Conservation (phyloP, 208 protist species). For the Lotmaria passim region DNA sequence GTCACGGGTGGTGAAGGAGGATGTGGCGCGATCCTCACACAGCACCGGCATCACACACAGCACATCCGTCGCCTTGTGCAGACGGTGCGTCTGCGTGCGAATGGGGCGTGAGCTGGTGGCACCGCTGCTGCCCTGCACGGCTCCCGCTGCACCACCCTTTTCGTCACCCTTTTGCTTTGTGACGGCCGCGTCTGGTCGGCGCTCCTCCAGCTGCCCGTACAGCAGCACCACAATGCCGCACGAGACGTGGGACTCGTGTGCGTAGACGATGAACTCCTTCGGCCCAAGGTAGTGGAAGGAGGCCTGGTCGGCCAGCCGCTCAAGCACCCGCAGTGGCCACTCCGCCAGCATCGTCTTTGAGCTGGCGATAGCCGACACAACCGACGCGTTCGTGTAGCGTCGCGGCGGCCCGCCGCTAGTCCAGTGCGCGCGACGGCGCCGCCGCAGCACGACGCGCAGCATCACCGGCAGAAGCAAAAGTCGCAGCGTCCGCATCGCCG, state of each 20-base stretch:
- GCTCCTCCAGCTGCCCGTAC: conserved; percentile 72
- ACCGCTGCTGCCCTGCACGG: not conserved
- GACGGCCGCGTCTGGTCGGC: conserved; percentile 19
- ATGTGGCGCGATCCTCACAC: conserved; percentile 74
- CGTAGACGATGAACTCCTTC: conserved; percentile 75
- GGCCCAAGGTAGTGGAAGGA: conserved; percentile 58
- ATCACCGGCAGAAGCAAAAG: conserved; percentile 66
- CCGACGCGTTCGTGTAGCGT: conserved; percentile 63
- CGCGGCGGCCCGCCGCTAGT: conserved; percentile 52
- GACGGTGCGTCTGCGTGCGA: conserved; percentile 36
- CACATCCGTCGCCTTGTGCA: conserved; percentile 56
- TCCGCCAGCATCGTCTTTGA: conserved; percentile 62
- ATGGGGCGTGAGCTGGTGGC: conserved; percentile 36
- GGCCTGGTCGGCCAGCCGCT: conserved; percentile 51
- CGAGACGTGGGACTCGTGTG: conserved; percentile 78
- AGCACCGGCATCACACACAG: conserved; percentile 76
- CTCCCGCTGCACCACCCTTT: too few relatives aligned
- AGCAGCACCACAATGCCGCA: conserved; percentile 82
- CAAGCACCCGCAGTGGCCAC: conserved; percentile 71
- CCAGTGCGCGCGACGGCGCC: conserved; percentile 46
- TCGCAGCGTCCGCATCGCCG: conserved; percentile 51
- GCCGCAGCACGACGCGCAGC: conserved; percentile 44
- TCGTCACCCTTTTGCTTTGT: conserved; percentile 15
- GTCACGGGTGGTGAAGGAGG: conserved; percentile 48
- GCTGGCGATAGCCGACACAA: conserved; percentile 60